Percentiles rank a stretch among this genome's conserved stretches.
Conservation (phyloP, 352 stramenopile species). For the Blastocystis hominis region DNA sequence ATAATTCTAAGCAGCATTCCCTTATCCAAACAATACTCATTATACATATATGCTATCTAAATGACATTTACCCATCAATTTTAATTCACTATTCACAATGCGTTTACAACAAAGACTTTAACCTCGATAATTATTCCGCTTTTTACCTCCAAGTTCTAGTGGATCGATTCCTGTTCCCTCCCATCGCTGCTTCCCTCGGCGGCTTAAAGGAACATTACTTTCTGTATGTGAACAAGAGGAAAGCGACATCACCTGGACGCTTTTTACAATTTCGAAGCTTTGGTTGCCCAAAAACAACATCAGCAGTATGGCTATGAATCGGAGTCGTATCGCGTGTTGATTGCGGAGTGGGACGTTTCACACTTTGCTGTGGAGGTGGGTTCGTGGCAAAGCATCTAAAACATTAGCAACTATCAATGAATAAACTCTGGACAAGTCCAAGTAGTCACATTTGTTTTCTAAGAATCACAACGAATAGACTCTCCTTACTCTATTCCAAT, state of each 20-base stretch:
- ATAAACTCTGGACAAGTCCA: conserved; percentile 10
- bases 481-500: background rate
- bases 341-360: background rate
- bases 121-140: conserved; percentile 4
- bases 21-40: no score
- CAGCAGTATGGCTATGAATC: background rate
- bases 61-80: no score
- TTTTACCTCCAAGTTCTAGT: background rate
- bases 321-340: background rate
- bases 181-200: background rate
- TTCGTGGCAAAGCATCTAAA: background rate
- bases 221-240: background rate
- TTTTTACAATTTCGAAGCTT: conserved; percentile 41
- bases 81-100: no score
- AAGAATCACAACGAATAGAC: background rate
- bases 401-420: background rate
- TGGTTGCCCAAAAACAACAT: background rate
- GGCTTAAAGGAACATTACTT: conserved; percentile 32
- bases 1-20: no score
- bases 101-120: background rate
- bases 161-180: background rate
- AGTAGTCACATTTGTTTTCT: conserved; percentile 20
- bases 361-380: background rate
- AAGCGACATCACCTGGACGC: background rate
- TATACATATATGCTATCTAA: no score